Conservation (phyloP, 2,329 filamentous ascomycete genomes). For the Didymella sp. region DNA sequence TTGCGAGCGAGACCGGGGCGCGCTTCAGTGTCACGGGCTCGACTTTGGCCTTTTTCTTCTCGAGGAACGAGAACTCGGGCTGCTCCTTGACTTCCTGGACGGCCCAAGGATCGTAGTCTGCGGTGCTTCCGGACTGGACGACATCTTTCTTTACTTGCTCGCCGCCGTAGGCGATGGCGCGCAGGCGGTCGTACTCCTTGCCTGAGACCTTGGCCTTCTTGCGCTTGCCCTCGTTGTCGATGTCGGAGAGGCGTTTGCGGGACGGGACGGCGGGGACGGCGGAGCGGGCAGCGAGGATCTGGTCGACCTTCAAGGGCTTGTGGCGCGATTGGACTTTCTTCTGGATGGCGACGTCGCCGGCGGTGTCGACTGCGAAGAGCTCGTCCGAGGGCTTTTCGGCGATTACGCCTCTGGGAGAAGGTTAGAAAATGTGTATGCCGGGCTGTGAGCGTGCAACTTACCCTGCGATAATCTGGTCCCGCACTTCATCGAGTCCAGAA, state of each 20-base stretch:
- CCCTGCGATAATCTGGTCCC: slow-evolving; percentile 92
- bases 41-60: slow-evolving; percentile 69
- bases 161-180: slow-evolving; percentile 76
- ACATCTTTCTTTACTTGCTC: slow-evolving; percentile 59
- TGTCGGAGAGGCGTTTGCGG: slow-evolving; percentile 78
- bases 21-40: slow-evolving; percentile 78
- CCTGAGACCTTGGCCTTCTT: slow-evolving; percentile 86
- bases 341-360: slow-evolving; percentile 71
- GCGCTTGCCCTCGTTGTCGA: slow-evolving; percentile 67
- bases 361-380: slow-evolving; percentile 83
- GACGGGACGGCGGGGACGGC: slow-evolving; percentile 78
- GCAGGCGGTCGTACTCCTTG: slow-evolving; percentile 81
- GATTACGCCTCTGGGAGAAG: slow-evolving; percentile 73
- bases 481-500: slow-evolving; percentile 79
- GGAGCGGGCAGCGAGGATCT: slow-evolving; percentile 87
- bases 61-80: slow-evolving; percentile 69
- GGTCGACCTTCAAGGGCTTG: slow-evolving; percentile 86
- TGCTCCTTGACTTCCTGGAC: slow-evolving; percentile 59
- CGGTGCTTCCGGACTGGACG: slow-evolving; percentile 64
- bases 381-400: slow-evolving; percentile 82
- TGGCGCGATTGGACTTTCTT: slow-evolving; percentile 70
- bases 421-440: slow-evolving; percentile 18
- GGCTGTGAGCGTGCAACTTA: slow-evolving; percentile 52
- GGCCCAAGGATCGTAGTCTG: slow-evolving; percentile 80
- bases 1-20: slow-evolving; percentile 81